Base-by-base conservation (phyloP, 2,329 filamentous ascomycete species). In the Madurella mycetomatis region DNA sequence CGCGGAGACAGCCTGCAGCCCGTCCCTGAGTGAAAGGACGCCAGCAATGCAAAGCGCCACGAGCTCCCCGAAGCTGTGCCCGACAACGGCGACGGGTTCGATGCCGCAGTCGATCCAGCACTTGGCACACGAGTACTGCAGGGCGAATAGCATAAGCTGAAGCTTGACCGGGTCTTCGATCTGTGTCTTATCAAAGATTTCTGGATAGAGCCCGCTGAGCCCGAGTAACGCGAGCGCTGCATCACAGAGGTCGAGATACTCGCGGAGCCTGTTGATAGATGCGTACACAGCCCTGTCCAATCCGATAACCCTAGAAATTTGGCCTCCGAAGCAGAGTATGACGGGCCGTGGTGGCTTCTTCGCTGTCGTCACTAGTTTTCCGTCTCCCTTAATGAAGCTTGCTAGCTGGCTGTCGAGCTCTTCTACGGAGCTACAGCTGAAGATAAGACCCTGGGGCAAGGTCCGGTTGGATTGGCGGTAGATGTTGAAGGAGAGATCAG, bases 51-150 rank as follows among this genome's bases (percentile, higher is more conserved):
- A 71, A 0, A 73, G 61, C 0, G 72, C 72, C 0, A 69, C 69
- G 5, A 76, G 60, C 59, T 76, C 67, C 2, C 73, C 73, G 39
- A 74, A 73, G 54, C 68, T 72, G 55, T 76, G 72, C 2, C 73
- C 74, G 1, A 75, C 65, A 0, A 71, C 61, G 0, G 64, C 64
- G 1, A 39, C 59, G 2, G 59, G 54, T 30, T 58, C 31, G 9
- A 72, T 17, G 2, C 73, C 71, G 16, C 60, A 67, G 47, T 72
- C 70, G 0, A 73, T 69, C 72, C 72, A 74, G 32, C 52, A 54
- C 53, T 56, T 58, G 0, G 70, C 69, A 7, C 49, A 68, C 0
- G 72, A 55, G 46, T 72, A 73, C 59, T 75, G 71, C 9, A 72
- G 56, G 4, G 73, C 65, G n/a, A 78, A 72, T 0, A 78, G 62